Evolutionary conservation across 31 red algal genomes (phyloP), one percentile per base, ranked within the genome.

Genomic region (Odonthalia washingtoniensis): DNA sequence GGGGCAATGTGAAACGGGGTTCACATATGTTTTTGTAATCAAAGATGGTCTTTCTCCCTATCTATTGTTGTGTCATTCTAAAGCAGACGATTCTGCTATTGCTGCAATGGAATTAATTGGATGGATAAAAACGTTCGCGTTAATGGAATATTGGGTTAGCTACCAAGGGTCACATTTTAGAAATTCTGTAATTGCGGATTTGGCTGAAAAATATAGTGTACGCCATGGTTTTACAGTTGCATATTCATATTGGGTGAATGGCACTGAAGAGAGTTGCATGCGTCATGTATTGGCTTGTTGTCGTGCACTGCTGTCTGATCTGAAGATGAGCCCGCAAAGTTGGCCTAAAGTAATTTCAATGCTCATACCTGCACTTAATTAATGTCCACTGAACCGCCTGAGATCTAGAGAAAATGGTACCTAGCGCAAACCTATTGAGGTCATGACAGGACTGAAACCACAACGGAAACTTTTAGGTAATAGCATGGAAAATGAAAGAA

Each of bases 11-110:
- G 41, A 53, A 3, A 40, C 18, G 9, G 84, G 72, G 17, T 33
- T 32, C 1, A 40, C 21, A 26, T 87, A 77, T 30, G 33, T 68
- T 2, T 35, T 87, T 28, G 60, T 87, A 31, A 26, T 87, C 6
- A 87, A 87, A 77, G 84, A 87, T 53, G 81, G 73, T 53, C 18
- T 40, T 17, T 85, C 63, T 68, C 73, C 81, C 2, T 85, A 49
- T 27, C 12, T 72, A 5, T 72, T 32, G 81, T 21, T 85, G 4
- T 5, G 35, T 33, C 64, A 27, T 4, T 72, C n/a, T 27, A 1
- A 1, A 17, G 33, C 67, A 6, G 81, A 31, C 16, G 44, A 73
- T 43, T 27, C 65, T 6, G 66, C 32, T 1, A 49, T 41, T 27
- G 36, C 42, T 27, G 64, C 76, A 4, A 27, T 2, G 3, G 28